Evolutionary conservation across 768 basidiomycete genomes (phyloP).

Genomic region (Hygrophorus pudorinus): DNA sequence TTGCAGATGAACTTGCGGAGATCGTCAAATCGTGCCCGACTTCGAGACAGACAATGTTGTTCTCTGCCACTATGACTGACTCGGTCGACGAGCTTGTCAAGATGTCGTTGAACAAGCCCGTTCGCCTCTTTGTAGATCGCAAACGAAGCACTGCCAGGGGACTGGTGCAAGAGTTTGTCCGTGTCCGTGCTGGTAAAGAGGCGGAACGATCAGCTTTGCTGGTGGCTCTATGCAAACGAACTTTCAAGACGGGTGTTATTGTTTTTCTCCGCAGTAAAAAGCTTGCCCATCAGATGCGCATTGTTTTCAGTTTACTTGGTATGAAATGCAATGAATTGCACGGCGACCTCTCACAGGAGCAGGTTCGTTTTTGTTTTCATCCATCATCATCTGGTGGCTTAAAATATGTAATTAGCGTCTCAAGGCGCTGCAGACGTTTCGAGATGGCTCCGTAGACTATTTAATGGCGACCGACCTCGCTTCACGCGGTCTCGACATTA

Average conservation of each 20-base stretch:
- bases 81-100: conserved; percentile 88
- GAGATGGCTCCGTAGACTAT: conserved; percentile 81
- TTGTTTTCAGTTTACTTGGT: conserved; percentile 83
- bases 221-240: conserved; percentile 76
- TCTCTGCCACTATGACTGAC: conserved; percentile 99
- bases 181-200: conserved; percentile 76
- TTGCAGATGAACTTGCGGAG: conserved; percentile 88
- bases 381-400: conserved; percentile 1
- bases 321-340: conserved; percentile 90
- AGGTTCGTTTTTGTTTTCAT: conserved; percentile 36
- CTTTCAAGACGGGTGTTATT: conserved; percentile 76
- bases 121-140: conserved; percentile 91
- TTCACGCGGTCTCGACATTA: conserved; percentile 93
- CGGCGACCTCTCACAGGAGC: conserved; percentile 93
- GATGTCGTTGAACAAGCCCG: conserved; percentile 88
- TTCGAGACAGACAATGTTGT: conserved; percentile 94
- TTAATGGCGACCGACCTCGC: conserved; percentile 96
- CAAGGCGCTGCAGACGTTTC: conserved; percentile 75
- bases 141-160: conserved; percentile 80
- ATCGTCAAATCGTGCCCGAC: conserved; percentile 85
- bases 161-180: conserved; percentile 89
- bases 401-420: conserved; percentile 49
- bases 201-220: conserved; percentile 69
- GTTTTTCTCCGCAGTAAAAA: conserved; percentile 96
- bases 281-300: conserved; percentile 92